Percentiles rank a stretch among this genome's conserved stretches.
These are phyloP conservation scores for Pseudogymnoascus sp. DNA, from an alignment of 2,329 filamentous ascomycete genomes.

Conservation along the genomic window DNA sequence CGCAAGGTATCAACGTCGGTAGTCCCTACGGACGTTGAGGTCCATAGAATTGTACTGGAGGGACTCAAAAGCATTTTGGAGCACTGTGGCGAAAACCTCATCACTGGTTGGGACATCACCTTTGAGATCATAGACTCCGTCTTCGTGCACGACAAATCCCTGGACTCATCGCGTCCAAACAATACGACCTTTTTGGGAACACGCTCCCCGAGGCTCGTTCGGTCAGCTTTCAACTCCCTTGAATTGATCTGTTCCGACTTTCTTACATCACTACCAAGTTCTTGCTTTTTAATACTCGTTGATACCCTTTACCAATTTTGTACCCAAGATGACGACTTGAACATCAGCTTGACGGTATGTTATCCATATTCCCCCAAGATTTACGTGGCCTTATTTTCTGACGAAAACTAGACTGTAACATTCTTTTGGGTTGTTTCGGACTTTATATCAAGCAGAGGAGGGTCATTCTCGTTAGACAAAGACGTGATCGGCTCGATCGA, in stretches of 20 bases:
- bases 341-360: constrained; percentile 81
- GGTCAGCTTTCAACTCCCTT: constrained; percentile 79
- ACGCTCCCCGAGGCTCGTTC: constrained; percentile 65
- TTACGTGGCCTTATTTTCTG: not conserved
- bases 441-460: constrained; percentile 59
- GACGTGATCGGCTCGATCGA: constrained; percentile 46
- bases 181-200: constrained; percentile 30
- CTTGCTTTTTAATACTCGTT: constrained; percentile 68
- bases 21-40: constrained; percentile 62
- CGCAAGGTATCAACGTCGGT: constrained; percentile 47
- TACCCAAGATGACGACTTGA: constrained; percentile 82
- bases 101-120: constrained; percentile 75
- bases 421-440: constrained; percentile 96
- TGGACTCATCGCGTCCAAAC: constrained; percentile 16
- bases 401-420: constrained; percentile 60
- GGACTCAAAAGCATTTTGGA: constrained; percentile 77
- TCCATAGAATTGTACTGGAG: constrained; percentile 73
- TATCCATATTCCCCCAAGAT: not conserved
- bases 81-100: constrained; percentile 74
- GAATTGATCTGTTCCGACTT: constrained; percentile 96
- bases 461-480: constrained; percentile 48
- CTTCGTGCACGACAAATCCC: constrained; percentile 43
- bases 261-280: constrained; percentile 59
- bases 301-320: constrained; percentile 86
- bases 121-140: constrained; percentile 81